Evolutionary conservation across 495 filamentous ascomycete genomes (phyloP).

Genomic region (Bryoglossum gracile): DNA sequence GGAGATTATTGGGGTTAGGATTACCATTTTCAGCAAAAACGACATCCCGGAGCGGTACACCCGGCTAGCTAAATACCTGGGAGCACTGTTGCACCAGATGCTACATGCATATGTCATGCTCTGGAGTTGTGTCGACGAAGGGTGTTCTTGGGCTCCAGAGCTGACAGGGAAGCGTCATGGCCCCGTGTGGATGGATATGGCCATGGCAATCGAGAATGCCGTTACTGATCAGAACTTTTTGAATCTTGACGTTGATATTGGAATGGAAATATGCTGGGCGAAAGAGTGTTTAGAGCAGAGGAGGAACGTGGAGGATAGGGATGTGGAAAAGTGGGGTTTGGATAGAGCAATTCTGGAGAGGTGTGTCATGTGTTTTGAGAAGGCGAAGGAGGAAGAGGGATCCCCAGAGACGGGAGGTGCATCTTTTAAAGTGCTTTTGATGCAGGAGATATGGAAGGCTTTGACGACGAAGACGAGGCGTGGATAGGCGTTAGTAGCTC

Average conservation of each 20-base stretch:
- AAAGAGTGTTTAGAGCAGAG: neutral
- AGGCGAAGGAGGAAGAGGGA: too few relatives aligned
- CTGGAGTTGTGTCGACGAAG: neutral
- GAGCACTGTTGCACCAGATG: conserved; percentile 4
- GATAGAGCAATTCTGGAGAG: too few relatives aligned
- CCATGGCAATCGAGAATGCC: neutral
- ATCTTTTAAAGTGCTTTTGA: too few relatives aligned
- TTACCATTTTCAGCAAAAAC: neutral
- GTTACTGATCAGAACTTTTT: neutral
- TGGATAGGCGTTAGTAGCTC: too few relatives aligned
- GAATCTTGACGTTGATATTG: neutral
- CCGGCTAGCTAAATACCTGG: neutral
- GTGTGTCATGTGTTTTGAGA: too few relatives aligned
- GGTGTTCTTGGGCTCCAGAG: neutral
- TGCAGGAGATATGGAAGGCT: too few relatives aligned
- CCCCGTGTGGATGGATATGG: neutral
- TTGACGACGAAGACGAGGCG: too few relatives aligned
- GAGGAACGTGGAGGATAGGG: neutral
- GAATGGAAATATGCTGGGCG: neutral
- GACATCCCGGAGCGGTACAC: neutral
- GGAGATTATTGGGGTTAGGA: neutral
- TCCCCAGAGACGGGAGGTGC: neutral
- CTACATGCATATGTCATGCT: conserved; percentile 3
- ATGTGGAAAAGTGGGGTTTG: too few relatives aligned
- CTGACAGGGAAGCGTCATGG: neutral